Percentiles rank a stretch among this genome's conserved stretches.
Evolutionary conservation across 805 yeast genomes (phyloP).

Genomic region (Pichia sporocuriosa): DNA sequence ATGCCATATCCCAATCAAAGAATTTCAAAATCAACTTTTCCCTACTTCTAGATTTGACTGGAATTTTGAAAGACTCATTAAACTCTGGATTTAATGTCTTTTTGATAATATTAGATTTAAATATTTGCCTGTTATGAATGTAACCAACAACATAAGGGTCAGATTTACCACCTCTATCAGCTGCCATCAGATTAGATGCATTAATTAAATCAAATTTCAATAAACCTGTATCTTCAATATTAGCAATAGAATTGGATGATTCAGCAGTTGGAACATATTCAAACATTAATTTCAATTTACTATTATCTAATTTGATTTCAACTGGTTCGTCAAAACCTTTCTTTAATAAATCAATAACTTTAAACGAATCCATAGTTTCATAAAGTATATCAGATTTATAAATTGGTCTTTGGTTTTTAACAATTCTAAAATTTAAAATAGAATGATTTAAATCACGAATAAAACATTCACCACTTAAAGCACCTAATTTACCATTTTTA

Average conservation of each 20-base stretch:
- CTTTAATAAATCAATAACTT: constrained; percentile 49
- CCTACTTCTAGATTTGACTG: constrained; percentile 58
- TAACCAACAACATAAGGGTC: constrained; percentile 59
- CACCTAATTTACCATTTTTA: constrained; percentile 36
- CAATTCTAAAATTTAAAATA: constrained; percentile 46
- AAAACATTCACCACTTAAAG: constrained; percentile 52
- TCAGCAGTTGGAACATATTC: constrained; percentile 60
- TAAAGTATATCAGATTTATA: constrained; percentile 42
- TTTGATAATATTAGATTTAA: constrained; percentile 55
- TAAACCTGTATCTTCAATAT: constrained; percentile 62
- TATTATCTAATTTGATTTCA: constrained; percentile 36
- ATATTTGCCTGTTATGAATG: constrained; percentile 47
- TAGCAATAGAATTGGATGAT: constrained; percentile 39
- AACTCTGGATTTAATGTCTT: constrained; percentile 68
- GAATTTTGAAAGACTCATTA: constrained; percentile 59
- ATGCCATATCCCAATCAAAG: constrained; percentile 76
- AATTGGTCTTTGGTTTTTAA: constrained; percentile 43
- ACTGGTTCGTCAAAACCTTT: constrained; percentile 42
- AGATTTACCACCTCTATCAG: constrained; percentile 69
- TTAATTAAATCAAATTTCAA: constrained; percentile 49
- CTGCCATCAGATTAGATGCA: constrained; percentile 48
- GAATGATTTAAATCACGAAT: constrained; percentile 68
- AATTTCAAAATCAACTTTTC: constrained; percentile 42
- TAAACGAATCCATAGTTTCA: constrained; percentile 44
- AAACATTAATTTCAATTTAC: constrained; percentile 39